These are phyloP conservation scores for Umbellularia californica DNA, from an alignment of 164 flowering plant species.

Conservation along the genomic window DNA sequence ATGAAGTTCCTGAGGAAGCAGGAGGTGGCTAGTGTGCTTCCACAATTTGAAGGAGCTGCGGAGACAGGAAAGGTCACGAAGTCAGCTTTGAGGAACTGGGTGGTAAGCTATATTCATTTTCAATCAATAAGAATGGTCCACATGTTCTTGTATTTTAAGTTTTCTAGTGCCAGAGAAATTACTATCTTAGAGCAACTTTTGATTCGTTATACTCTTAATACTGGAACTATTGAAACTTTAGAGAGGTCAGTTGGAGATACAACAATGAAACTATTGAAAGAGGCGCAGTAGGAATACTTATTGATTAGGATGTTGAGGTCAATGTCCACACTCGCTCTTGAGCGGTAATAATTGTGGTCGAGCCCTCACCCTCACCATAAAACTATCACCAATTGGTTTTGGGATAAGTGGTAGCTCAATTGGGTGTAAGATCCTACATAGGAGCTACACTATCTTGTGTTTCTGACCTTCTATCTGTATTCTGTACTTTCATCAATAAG, in stretches of 20 bases:
- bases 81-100: constrained; percentile 62
- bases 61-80: constrained; percentile 62
- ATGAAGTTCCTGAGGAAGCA: constrained; percentile 63
- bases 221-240: neutral
- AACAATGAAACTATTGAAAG: too few relatives aligned
- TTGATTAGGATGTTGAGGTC: too few relatives aligned
- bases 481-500: neutral
- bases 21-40: constrained; percentile 53
- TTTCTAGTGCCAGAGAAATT: neutral
- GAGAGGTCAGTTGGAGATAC: too few relatives aligned
- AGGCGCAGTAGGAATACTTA: too few relatives aligned
- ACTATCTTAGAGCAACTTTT: neutral
- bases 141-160: neutral
- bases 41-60: constrained; percentile 61
- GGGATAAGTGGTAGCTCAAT: too few relatives aligned
- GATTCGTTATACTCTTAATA: neutral
- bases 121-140: neutral
- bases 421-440: too few relatives aligned
- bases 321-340: too few relatives aligned
- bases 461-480: neutral
- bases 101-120: constrained; percentile 42
- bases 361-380: too few relatives aligned
- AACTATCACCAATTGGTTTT: too few relatives aligned
- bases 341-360: too few relatives aligned
- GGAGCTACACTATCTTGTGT: neutral